Evolutionary conservation across 2,329 filamentous ascomycete genomes (phyloP).

Genomic region (Calonectria ilicicola): DNA sequence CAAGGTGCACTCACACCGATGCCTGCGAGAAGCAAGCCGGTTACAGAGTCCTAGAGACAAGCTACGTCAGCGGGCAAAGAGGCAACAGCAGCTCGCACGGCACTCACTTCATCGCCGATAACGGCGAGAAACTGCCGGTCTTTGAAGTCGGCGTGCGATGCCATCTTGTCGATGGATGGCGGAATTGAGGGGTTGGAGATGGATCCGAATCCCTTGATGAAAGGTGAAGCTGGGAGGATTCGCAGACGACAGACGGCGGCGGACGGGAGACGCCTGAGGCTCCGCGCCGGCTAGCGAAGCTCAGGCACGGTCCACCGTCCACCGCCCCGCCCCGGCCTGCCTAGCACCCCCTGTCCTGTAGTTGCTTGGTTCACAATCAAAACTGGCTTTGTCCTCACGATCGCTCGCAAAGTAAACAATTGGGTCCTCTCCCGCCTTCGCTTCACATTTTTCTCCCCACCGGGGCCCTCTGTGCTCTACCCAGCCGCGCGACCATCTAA

Average conservation of each 20-base stretch:
- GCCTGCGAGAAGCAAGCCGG: conserved; percentile 92
- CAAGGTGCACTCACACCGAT: conserved; percentile 76
- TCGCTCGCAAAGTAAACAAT: conserved; percentile 44
- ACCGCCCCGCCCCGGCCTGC: conserved; percentile 38
- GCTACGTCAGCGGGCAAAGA: conserved; percentile 42
- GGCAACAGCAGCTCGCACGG: neutral
- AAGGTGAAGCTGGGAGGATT: conserved; percentile 32
- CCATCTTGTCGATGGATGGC: conserved; percentile 50
- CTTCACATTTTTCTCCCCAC: conserved; percentile 7
- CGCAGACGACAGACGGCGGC: conserved; percentile 2
- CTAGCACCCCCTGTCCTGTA: conserved; percentile 31
- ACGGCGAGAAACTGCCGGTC: conserved; percentile 97
- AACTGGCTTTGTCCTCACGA: conserved; percentile 33
- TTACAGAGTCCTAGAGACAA: conserved; percentile 84
- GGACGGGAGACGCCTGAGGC: conserved; percentile 38
- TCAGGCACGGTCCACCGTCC: conserved; percentile 35
- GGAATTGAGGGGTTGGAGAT: conserved; percentile 5
- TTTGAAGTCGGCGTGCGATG: conserved; percentile 72
- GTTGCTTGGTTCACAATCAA: conserved; percentile 34
- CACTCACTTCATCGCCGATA: conserved; percentile 90
- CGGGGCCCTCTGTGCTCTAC: neutral
- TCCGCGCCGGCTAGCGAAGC: conserved; percentile 38
- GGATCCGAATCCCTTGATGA: conserved; percentile 27
- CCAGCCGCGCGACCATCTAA: conserved; percentile 13
- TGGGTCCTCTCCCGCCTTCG: conserved; percentile 9